A percentile compares a stretch with the other conserved stretches of the same genome.
phyloP scores from a whole-genome alignment of 345 rosid species.

The Rhodomyrtus tomentosa region DNA sequence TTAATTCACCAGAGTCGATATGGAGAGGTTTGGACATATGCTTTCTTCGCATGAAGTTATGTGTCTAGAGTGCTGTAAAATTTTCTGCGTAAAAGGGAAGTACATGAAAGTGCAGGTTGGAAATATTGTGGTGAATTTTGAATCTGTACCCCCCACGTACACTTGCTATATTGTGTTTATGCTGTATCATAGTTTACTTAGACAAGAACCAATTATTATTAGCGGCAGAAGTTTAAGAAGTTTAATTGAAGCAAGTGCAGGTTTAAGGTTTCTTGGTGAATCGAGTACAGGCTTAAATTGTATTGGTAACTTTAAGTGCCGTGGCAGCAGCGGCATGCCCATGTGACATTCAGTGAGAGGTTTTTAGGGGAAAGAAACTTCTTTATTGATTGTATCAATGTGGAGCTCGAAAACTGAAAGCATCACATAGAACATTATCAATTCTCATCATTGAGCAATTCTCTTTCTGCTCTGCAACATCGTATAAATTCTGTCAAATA shows the following conservation, averaged over 20 bases:
- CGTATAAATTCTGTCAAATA: not conserved
- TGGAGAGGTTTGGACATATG: not conserved
- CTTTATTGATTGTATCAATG: not conserved
- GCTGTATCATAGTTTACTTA: not conserved
- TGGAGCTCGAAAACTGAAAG: not conserved
- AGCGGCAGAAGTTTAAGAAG: not conserved
- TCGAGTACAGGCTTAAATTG: too few species aligned
- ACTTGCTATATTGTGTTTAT: not conserved
- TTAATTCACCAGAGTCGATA: not conserved
- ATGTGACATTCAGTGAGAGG: not conserved
- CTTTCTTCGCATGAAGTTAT: not conserved
- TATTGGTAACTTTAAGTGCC: not conserved
- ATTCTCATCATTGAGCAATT: not conserved
- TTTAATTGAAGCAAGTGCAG: not conserved
- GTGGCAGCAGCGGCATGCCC: not conserved
- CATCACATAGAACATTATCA: not conserved
- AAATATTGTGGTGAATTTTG: not conserved
- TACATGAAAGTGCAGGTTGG: not conserved
- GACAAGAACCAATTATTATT: too few species aligned
- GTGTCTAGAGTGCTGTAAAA: not conserved
- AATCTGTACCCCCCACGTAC: not conserved
- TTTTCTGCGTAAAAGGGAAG: not conserved
- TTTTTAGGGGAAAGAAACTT: not conserved
- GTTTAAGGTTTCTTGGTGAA: not conserved
- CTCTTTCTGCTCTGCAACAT: not conserved